Evolutionary conservation across 2,329 filamentous ascomycete genomes (phyloP).

Genomic region (Fusarium siculi): DNA sequence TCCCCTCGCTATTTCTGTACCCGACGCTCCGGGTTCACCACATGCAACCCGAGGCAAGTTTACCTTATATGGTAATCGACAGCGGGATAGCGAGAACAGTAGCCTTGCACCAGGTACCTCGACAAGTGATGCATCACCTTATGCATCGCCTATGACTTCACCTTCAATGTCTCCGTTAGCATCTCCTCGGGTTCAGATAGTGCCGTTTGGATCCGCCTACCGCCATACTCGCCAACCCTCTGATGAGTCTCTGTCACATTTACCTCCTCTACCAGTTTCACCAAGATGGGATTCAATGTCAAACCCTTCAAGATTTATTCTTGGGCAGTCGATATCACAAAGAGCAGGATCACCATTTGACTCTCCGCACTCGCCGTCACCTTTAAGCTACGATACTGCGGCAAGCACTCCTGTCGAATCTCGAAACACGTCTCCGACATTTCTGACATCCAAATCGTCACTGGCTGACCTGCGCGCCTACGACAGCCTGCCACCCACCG

Average conservation of each 20-base stretch:
- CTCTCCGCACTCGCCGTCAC: conserved; percentile 42
- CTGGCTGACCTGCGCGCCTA: conserved; percentile 49
- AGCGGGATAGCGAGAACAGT: conserved; percentile 35
- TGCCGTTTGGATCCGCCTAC: conserved; percentile 39
- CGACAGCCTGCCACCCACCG: conserved; percentile 52
- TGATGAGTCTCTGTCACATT: conserved; percentile 42
- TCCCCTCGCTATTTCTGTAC: conserved; percentile 38
- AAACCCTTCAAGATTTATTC: conserved; percentile 44
- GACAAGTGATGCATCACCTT: conserved; percentile 38
- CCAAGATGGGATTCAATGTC: conserved; percentile 59
- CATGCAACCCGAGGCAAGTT: conserved; percentile 36
- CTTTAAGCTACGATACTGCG: conserved; percentile 39
- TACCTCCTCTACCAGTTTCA: conserved; percentile 51
- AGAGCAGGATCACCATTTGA: conserved; percentile 41
- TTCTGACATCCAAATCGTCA: conserved; percentile 48
- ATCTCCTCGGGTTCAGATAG: conserved; percentile 38
- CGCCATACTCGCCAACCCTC: conserved; percentile 35
- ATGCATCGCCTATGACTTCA: conserved; percentile 37
- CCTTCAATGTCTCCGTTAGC: conserved; percentile 36
- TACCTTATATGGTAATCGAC: conserved; percentile 32
- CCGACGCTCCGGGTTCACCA: conserved; percentile 33
- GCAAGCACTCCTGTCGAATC: conserved; percentile 39
- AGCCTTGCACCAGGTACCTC: conserved; percentile 33
- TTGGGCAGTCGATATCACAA: conserved; percentile 37
- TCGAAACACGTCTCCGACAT: conserved; percentile 47